Base-by-base conservation (phyloP, 345 rosid species). In the Ceriops zippeliana region DNA sequence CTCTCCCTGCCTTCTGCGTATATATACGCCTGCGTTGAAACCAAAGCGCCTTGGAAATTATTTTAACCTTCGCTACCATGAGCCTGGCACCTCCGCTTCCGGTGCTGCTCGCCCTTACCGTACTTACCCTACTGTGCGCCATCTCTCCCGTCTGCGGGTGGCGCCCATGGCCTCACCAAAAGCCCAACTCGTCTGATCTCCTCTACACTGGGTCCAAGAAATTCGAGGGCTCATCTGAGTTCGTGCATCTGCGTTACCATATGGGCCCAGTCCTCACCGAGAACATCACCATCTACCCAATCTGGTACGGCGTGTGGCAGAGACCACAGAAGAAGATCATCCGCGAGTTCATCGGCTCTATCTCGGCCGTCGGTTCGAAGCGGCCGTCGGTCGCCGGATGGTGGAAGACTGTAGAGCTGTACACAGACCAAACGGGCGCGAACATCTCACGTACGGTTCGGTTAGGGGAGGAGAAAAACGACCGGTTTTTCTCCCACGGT, bases 221-320 rank as follows among this genome's bases (percentile, higher is more conserved):
- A 67, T 93, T 9, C 79, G 98, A 93, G 83, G 98, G 98, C 74
- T 93, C 98, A 31, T 93, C 98, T 15, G 91, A 91, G 68, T 84
- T 91, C 75, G 89, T 91, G 21, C 85, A 82, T 67, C 69, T 95
- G 73, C 89, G 87, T 63, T 91, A 91, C 87, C 99, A 95, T 67
- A 89, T 88, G 96, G 99, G 99, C 1, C 99, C 99, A 0, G 93
- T 95, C 62, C 86, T 95, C 62, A 86, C 99, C 58, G 83, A 81
- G 76, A 85, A 87, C 85, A 89, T 95, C 68, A 90, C 93, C 79
- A 82, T 95, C 70, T 88, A 91, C 79, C 63, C 86, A 32, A 91
- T 95, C 74, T 95, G 99, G 99, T 95, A 91, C 86, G 99, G 99
- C 62, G 75, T 61, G 65, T 95, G 97, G 97, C 70, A 77, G 31